A percentile compares a stretch with the other conserved stretches of the same genome.
These are phyloP conservation scores for Nothophaeocryptopus gaeumannii DNA, from an alignment of 2,329 filamentous ascomycete genomes.

Conservation along the genomic window DNA sequence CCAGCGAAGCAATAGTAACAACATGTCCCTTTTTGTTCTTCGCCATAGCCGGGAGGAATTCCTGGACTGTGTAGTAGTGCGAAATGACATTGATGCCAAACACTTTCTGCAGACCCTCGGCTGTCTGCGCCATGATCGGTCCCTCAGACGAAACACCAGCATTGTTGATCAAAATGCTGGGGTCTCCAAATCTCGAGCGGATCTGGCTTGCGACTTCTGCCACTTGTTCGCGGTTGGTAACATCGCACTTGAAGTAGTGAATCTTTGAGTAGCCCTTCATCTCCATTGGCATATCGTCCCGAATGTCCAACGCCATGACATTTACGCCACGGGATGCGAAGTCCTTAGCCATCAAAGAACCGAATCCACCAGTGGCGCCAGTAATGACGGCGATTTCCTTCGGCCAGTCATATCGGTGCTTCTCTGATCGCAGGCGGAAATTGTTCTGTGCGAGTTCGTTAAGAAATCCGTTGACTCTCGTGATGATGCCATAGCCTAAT, in stretches of 20 bases:
- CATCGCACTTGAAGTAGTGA: slow-evolving; percentile 46
- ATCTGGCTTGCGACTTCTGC: slow-evolving; percentile 41
- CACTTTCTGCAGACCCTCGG: slow-evolving; percentile 45
- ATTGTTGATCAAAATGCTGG: slow-evolving; percentile 51
- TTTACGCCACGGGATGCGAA: slow-evolving; percentile 38
- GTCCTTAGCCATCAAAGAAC: slow-evolving; percentile 35
- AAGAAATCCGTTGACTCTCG: slow-evolving; percentile 28
- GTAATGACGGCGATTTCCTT: slow-evolving; percentile 39
- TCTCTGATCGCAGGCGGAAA: slow-evolving; percentile 38
- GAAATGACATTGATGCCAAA: slow-evolving; percentile 54
- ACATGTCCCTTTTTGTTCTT: slow-evolving; percentile 54
- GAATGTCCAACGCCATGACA: slow-evolving; percentile 40
- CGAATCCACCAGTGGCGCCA: slow-evolving; percentile 39
- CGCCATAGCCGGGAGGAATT: slow-evolving; percentile 54
- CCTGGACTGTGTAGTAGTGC: slow-evolving; percentile 51
- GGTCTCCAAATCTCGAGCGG: slow-evolving; percentile 41
- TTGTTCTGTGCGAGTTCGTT: slow-evolving; percentile 35
- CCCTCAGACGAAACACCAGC: slow-evolving; percentile 50
- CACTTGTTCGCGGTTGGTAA: slow-evolving; percentile 49
- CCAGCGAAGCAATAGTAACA: slow-evolving; percentile 55
- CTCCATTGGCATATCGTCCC: slow-evolving; percentile 35
- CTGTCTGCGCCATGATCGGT: slow-evolving; percentile 46
- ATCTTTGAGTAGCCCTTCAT: slow-evolving; percentile 34
- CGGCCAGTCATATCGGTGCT: slow-evolving; percentile 36
- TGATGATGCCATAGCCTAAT: slow-evolving; percentile 33